Evolutionary conservation across 805 yeast species (phyloP).

Genomic region (Pichia thaimueangensis): DNA sequence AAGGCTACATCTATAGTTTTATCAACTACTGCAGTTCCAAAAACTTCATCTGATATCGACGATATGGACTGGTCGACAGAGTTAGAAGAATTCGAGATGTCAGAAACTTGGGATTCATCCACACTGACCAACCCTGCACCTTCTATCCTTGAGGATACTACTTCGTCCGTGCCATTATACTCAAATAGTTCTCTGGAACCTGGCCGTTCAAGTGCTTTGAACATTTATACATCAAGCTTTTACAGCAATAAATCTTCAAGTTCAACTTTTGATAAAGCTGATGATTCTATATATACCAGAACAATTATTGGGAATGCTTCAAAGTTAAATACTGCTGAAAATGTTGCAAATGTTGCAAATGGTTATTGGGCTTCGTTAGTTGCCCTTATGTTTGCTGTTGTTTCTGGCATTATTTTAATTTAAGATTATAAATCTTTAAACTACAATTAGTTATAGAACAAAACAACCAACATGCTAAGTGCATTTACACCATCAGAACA

Average conservation of each 20-base stretch:
- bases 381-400: conserved; percentile 5
- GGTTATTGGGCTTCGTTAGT: conserved; percentile 5
- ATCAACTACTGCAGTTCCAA: no score
- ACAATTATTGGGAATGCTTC: neutral
- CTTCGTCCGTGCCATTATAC: no score
- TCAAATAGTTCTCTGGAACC: no score
- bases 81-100: no score
- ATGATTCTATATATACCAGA: conserved; percentile 6
- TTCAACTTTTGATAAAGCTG: neutral
- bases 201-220: no score
- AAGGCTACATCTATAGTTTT: no score
- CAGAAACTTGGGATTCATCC: conserved; percentile 10
- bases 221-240: conserved; percentile 1
- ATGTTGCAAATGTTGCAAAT: neutral
- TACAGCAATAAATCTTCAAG: neutral
- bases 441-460: no score
- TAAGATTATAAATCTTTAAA: no score
- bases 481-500: no score
- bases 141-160: neutral
- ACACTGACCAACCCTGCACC: conserved; percentile 1
- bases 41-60: no score
- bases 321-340: neutral
- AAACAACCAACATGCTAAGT: no score
- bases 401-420: conserved; percentile 8
- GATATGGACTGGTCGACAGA: no score